Conservation (phyloP, 805 yeast species). For the Saccharomycopsis schoenii region DNA sequence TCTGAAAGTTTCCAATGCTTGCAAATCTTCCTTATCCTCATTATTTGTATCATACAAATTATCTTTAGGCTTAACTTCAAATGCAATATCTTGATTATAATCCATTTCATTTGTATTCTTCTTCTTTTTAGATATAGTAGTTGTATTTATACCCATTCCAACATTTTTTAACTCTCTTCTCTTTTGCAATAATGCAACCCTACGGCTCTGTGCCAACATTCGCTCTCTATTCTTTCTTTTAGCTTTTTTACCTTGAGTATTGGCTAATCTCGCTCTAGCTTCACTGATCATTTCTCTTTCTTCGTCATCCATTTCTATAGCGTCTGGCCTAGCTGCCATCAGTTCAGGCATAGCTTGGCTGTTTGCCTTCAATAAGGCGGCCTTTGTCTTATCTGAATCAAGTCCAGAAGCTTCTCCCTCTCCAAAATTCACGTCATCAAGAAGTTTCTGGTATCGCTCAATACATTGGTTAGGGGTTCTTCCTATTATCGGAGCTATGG, state of each 20-base stretch:
- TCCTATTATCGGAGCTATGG: conserved; percentile 72
- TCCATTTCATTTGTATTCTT: conserved; percentile 61
- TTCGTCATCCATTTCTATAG: conserved; percentile 71
- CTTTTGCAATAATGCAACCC: conserved; percentile 68
- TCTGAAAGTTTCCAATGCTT: conserved; percentile 34
- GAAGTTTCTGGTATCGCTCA: conserved; percentile 67
- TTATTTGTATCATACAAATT: conserved; percentile 61
- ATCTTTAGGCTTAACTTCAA: conserved; percentile 55
- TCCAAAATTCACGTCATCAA: conserved; percentile 41
- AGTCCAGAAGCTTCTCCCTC: conserved; percentile 17
- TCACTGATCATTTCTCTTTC: conserved; percentile 91
- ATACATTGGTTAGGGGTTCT: conserved; percentile 82
- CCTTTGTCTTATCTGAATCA: conserved; percentile 5
- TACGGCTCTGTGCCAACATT: conserved; percentile 64
- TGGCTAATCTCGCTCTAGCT: conserved; percentile 84
- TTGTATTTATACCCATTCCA: conserved; percentile 39
- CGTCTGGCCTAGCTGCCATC: conserved; percentile 74
- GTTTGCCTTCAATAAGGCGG: background rate
- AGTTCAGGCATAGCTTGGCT: conserved; percentile 51
- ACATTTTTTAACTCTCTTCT: conserved; percentile 76
- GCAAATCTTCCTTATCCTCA: conserved; percentile 39
- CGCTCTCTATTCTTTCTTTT: conserved; percentile 82
- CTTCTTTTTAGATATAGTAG: conserved; percentile 28
- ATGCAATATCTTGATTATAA: conserved; percentile 74
- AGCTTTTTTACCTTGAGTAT: conserved; percentile 92